Conservation (phyloP, 768 basidiomycete genomes). For the Amanita exitialis region DNA sequence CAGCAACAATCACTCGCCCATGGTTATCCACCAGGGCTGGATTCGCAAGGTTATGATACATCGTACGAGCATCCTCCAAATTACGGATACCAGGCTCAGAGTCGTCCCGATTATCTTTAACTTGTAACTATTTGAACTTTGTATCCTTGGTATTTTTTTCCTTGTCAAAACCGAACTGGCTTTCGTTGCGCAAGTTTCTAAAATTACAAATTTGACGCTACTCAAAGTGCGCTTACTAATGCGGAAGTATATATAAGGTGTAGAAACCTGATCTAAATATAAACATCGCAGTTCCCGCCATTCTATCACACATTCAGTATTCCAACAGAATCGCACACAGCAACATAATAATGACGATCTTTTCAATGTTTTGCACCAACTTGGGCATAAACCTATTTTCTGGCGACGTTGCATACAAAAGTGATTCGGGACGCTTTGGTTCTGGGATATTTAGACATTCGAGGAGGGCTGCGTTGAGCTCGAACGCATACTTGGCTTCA, state of each 20-base stretch:
- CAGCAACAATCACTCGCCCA: background rate
- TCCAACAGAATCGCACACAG: too few species aligned
- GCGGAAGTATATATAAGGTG: too few species aligned
- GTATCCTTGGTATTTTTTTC: background rate
- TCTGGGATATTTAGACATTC: conserved; percentile 19
- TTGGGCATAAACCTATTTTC: background rate
- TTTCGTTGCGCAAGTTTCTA: background rate
- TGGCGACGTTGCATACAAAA: background rate
- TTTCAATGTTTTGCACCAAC: background rate
- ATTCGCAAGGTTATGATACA: background rate
- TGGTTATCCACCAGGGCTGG: conserved; percentile 3
- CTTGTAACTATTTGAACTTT: background rate
- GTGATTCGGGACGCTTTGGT: background rate
- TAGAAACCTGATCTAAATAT: too few species aligned
- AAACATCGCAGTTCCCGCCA: too few species aligned
- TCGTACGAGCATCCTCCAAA: conserved; percentile 2
- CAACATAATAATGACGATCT: background rate
- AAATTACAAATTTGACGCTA: too few species aligned
- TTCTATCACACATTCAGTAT: too few species aligned
- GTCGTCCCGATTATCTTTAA: background rate
- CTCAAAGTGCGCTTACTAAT: too few species aligned
- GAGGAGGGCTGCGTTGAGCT: conserved; percentile 38
- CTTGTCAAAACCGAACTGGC: background rate
- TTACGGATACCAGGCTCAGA: background rate
- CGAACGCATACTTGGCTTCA: conserved; percentile 42